Conservation (phyloP, 805 yeast genomes). For the Pichia paraexigua region DNA sequence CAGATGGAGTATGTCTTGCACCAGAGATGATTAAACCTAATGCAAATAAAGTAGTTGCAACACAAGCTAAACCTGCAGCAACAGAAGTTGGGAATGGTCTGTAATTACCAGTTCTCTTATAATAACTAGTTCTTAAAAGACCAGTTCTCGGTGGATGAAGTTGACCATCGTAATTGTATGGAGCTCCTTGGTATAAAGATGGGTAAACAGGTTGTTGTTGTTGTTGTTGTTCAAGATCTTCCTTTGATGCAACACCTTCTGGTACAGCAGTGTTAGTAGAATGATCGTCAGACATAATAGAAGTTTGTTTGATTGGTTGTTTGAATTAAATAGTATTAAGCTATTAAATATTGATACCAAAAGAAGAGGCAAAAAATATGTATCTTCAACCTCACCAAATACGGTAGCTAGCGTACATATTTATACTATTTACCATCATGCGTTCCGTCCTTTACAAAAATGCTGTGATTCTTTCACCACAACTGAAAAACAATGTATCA, state of each 20-base stretch:
- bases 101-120: slow-evolving; percentile 32
- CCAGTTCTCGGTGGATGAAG: slow-evolving; percentile 35
- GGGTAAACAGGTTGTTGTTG: slow-evolving; percentile 3
- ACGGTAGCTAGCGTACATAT: background rate
- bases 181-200: slow-evolving; percentile 7
- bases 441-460: too few relatives aligned
- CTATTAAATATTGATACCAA: background rate
- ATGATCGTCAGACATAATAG: slow-evolving; percentile 17
- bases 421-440: background rate
- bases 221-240: slow-evolving; percentile 8
- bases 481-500: background rate
- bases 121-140: slow-evolving; percentile 35
- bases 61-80: slow-evolving; percentile 40
- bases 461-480: background rate
- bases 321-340: background rate
- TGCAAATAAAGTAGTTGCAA: slow-evolving; percentile 40
- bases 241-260: slow-evolving; percentile 13
- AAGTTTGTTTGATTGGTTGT: background rate
- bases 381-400: background rate
- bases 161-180: slow-evolving; percentile 16
- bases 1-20: slow-evolving; percentile 36
- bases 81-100: slow-evolving; percentile 44
- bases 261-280: slow-evolving; percentile 23
- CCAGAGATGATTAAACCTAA: slow-evolving; percentile 37
- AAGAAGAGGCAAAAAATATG: background rate